Conservation (phyloP, 352 stramenopile genomes). For the Phytopythium litorale region DNA sequence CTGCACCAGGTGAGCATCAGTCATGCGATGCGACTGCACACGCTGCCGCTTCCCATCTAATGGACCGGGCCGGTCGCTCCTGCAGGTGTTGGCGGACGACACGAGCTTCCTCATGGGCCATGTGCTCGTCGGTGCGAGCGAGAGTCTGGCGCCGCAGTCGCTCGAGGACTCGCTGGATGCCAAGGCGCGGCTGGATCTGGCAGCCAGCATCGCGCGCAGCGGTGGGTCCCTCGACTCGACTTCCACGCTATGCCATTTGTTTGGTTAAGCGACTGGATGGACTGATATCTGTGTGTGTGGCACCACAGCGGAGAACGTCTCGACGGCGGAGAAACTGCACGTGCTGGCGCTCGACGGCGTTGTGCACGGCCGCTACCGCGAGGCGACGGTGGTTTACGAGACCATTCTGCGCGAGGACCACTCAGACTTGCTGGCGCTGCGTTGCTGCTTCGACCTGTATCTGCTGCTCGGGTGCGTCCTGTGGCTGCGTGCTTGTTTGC, state of each 20-base stretch:
- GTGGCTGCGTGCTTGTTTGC: background rate
- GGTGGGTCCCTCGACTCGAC: conserved; percentile 16
- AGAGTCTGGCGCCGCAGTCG: conserved; percentile 59
- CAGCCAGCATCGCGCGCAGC: conserved; percentile 29
- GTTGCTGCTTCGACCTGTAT: conserved; percentile 80
- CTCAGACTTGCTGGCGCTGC: conserved; percentile 67
- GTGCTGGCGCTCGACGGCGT: conserved; percentile 66
- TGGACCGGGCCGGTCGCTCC: background rate
- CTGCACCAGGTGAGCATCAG: conserved; percentile 35
- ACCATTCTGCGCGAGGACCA: conserved; percentile 69
- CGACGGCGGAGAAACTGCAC: conserved; percentile 62
- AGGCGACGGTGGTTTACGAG: conserved; percentile 74
- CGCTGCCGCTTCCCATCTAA: background rate
- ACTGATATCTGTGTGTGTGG: too few species aligned
- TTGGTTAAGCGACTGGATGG: too few species aligned
- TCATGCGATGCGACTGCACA: background rate
- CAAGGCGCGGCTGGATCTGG: conserved; percentile 21
- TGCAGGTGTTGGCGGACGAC: conserved; percentile 46
- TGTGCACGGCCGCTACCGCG: conserved; percentile 58
- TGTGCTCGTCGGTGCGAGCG: conserved; percentile 72
- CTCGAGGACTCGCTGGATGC: conserved; percentile 67
- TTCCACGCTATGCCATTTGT: too few species aligned
- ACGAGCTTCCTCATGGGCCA: conserved; percentile 79
- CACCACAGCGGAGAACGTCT: conserved; percentile 10
- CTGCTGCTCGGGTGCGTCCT: conserved; percentile 57